Base-by-base conservation (phyloP, 352 stramenopile species). In the Phytophthora capsici region DNA sequence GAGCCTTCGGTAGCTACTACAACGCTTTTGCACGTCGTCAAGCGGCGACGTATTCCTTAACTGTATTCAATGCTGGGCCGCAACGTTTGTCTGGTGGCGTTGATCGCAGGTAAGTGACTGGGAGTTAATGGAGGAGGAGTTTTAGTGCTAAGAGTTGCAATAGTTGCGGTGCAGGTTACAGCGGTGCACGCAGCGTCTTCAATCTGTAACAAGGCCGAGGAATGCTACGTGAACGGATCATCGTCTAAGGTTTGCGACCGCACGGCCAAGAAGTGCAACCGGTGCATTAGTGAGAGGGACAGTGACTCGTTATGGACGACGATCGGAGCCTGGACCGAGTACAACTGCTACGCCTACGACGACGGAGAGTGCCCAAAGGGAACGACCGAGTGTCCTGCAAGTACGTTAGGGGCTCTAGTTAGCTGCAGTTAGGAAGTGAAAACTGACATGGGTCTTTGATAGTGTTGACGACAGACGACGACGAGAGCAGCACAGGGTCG, bases 161-260 rank as follows among this genome's bases (percentile, higher is more conserved):
- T 37, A 74, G 57, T 73, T 44, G 58, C 58, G 0, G 63, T 66
- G 25, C 63, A 76, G 38, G 54, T 77, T 12, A 63, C 43, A 41
- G 26, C 51, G 20, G 49, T 56, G 25, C 50, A 68, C 14, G 63
- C 66, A 12, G 64, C 47, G 17, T 67, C 61, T 36, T 68, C 61
- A 4, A 66, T 84, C n/a, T 85, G 75, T 43, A 63, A 8, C 28
- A 66, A 66, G 30, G 73, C 57, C 0, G 53, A 78, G 20, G 71
- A 76, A 43, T 88, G 78, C 66, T 82, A 82, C 44, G 68, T 84
- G 57, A 69, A 85, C 28, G 76, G 74, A 19, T 71, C 50, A 25
- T 66, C 64, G n/a, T 69, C 63, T 8, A 84, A 79, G 52, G 65
- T 77, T 13, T 89, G 80, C 60, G 53, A 86, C 62, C 75, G 75